A percentile compares a stretch with the other conserved stretches of the same genome.
These are phyloP conservation scores for Gossypium sturtianum DNA, from an alignment of 345 rosid species.

Conservation along the genomic window DNA sequence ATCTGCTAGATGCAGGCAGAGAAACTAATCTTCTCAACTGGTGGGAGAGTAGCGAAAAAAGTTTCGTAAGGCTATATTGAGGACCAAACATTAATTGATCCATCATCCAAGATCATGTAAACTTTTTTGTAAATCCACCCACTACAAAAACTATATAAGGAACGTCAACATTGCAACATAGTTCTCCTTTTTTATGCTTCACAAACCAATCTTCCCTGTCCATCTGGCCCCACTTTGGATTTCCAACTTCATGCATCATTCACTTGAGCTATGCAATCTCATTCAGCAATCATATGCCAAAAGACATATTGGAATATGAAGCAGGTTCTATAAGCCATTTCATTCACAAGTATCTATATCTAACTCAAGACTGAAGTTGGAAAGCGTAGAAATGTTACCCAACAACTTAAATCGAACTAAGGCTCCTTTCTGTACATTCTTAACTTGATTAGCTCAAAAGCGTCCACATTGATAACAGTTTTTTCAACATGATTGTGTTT, in stretches of 20 bases:
- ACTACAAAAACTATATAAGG: background rate
- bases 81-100: background rate
- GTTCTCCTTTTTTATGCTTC: background rate
- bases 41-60: background rate
- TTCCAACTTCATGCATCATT: conserved; percentile 17
- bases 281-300: background rate
- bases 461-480: conserved; percentile 28
- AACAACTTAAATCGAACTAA: conserved; percentile 13
- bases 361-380: background rate
- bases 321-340: conserved; percentile 3
- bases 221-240: background rate
- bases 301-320: background rate
- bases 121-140: background rate
- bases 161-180: background rate
- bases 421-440: conserved; percentile 30
- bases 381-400: conserved; percentile 6
- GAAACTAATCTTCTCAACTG: conserved; percentile 6
- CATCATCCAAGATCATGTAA: background rate
- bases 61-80: background rate
- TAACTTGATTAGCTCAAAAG: conserved; percentile 33
- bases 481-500: conserved; percentile 27
- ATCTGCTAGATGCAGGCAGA: background rate
- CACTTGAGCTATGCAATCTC: background rate
- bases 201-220: background rate
- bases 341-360: background rate